Percentiles rank a stretch among this genome's conserved stretches.
Evolutionary conservation across 768 basidiomycete genomes (phyloP).

Genomic region (Tulasnella sp.): DNA sequence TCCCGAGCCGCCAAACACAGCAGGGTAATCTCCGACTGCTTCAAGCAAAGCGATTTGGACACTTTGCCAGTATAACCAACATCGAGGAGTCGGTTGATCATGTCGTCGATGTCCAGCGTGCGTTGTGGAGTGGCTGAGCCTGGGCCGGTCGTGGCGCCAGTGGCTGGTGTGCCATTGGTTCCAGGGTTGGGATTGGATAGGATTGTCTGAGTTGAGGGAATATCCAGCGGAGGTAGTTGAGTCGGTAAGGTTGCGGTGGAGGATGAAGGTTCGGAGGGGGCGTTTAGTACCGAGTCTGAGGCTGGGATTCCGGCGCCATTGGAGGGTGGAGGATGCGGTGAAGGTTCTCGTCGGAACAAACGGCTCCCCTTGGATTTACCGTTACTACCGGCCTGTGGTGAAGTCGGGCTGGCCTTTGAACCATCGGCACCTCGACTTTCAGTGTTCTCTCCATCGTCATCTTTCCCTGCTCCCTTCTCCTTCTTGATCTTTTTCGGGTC

Average conservation of each 20-base stretch:
- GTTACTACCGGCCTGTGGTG: background rate
- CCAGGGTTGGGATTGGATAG: constrained; percentile 58
- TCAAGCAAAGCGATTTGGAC: constrained; percentile 88
- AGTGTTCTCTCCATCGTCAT: background rate
- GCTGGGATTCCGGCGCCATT: constrained; percentile 8
- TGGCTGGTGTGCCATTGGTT: constrained; percentile 25
- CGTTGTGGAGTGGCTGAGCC: constrained; percentile 35
- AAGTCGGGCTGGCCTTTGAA: background rate
- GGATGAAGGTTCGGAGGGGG: constrained; percentile 22
- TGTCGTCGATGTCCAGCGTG: constrained; percentile 90
- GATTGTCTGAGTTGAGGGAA: constrained; percentile 76
- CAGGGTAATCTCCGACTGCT: constrained; percentile 90
- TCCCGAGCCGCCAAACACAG: constrained; percentile 95
- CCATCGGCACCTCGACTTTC: background rate
- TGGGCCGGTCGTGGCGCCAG: constrained; percentile 26
- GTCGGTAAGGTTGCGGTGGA: constrained; percentile 20
- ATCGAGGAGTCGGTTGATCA: constrained; percentile 92
- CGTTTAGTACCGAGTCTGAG: background rate
- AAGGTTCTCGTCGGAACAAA: constrained; percentile 5
- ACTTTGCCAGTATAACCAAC: constrained; percentile 98
- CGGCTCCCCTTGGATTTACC: constrained; percentile 6
- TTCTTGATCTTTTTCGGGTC: constrained; percentile 15
- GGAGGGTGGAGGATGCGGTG: constrained; percentile 3
- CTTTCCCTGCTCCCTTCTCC: background rate
- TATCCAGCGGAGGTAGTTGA: constrained; percentile 51